phyloP scores from a whole-genome alignment of 495 filamentous ascomycete species.

The Penicillium maclennaniae region DNA sequence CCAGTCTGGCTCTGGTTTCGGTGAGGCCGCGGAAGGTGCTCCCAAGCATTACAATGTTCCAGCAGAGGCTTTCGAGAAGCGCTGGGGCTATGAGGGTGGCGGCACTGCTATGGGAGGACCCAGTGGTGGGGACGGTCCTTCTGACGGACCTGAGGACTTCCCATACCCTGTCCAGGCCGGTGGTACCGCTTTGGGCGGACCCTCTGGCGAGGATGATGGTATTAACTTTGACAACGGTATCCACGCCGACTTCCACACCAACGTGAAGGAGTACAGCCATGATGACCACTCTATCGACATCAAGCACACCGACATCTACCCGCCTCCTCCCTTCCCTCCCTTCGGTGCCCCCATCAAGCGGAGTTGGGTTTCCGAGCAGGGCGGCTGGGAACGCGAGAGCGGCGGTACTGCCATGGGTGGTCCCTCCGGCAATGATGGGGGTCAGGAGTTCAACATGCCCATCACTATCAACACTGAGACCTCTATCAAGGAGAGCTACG shows the following conservation, averaged over 20 bases:
- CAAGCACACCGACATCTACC: constrained; percentile 16
- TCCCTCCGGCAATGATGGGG: constrained; percentile 21
- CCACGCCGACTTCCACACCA: constrained; percentile 6
- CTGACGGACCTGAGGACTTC: neutral
- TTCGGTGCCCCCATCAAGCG: constrained; percentile 12
- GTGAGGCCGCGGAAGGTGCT: neutral
- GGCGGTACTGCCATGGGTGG: constrained; percentile 22
- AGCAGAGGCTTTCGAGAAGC: constrained; percentile 14
- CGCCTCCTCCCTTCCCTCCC: neutral
- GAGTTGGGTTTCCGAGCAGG: neutral
- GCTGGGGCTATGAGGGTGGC: constrained; percentile 7
- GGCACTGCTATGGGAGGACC: constrained; percentile 16
- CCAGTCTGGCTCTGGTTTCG: neutral
- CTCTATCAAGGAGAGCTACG: constrained; percentile 15
- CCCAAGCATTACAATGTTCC: constrained; percentile 9
- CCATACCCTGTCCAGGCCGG: constrained; percentile 5
- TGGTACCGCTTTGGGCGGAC: constrained; percentile 23
- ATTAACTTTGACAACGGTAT: constrained; percentile 8
- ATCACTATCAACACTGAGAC: constrained; percentile 15
- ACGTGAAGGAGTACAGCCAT: constrained; percentile 16
- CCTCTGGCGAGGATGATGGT: constrained; percentile 19
- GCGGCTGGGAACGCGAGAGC: neutral
- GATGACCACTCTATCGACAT: constrained; percentile 24
- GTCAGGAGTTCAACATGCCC: constrained; percentile 11
- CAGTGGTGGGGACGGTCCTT: constrained; percentile 4